Evolutionary conservation across 1,284 basidiomycete species (phyloP), one percentile per base, ranked within the genome.

Genomic region (Ustilago nuda): DNA sequence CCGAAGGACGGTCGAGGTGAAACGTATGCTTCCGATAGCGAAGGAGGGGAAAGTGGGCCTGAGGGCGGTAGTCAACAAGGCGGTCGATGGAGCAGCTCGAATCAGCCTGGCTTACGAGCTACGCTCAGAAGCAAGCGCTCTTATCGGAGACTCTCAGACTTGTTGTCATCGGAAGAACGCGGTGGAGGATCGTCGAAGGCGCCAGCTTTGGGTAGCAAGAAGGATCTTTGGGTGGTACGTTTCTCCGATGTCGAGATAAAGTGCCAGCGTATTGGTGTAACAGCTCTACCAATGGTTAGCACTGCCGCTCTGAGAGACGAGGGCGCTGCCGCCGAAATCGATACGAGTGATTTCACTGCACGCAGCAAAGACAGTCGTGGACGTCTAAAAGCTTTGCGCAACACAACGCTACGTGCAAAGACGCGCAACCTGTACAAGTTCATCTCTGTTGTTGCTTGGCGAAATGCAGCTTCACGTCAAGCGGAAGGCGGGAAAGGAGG

Each of bases 211-310:
- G 85, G 84, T 4, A 82, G 76, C 61, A 86, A 86, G 88, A 92
- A 92, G 82, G 95, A 98, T 80, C 84, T 95, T 56, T 99, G 96
- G 96, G 88, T 96, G 61, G 93, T 99, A 0, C 90, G 91, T 13
- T 98, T 99, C 88, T 95, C 95, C 62, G 96, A 99, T 84, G 95
- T 99, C 52, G 92, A 95, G 12, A 87, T 99, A 51, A 90, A 94
- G 57, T 98, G 95, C 86, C 94, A 95, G 83, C 89, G 93, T 59
- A 92, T 91, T 1, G 96, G 96, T 11, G 92, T 92, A 9, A 99
- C 96, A 0, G 92, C 91, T 5, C 85, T 98, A 55, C 94, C 95
- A 0, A 87, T 97, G 66, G 92, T 91, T 9, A 90, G 92, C 8
- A 84, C 74, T 9, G 75, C 79, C 5, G 89, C 90, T n/a, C 62